These are phyloP conservation scores for Tripterygium wilfordii DNA, from an alignment of 177 flowering plant genomes.

Conservation along the genomic window DNA sequence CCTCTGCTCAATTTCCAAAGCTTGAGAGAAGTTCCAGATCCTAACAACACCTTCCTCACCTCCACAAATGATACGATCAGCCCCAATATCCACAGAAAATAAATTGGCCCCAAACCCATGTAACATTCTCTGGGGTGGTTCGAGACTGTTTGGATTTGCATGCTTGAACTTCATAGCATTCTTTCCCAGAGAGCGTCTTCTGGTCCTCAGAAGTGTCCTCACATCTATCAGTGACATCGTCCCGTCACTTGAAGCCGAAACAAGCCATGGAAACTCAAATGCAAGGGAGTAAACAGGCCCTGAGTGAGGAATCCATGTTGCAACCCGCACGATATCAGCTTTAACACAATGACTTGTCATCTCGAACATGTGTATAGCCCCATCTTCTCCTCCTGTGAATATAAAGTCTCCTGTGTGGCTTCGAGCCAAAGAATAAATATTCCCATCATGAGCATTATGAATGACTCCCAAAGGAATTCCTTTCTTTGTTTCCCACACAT, in stretches of 20 bases:
- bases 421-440: slow-evolving; percentile 55
- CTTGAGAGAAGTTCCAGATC: slow-evolving; percentile 88
- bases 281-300: slow-evolving; percentile 75
- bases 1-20: slow-evolving; percentile 64
- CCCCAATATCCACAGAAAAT: slow-evolving; percentile 72
- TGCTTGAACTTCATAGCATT: slow-evolving; percentile 11
- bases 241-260: slow-evolving; percentile 87
- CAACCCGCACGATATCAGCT: slow-evolving; percentile 25
- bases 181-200: slow-evolving; percentile 18
- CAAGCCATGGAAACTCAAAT: slow-evolving; percentile 96
- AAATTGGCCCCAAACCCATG: slow-evolving; percentile 72
- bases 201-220: slow-evolving; percentile 53
- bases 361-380: slow-evolving; percentile 84
- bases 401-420: slow-evolving; percentile 70
- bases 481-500: slow-evolving; percentile 63
- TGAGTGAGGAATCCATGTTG: slow-evolving; percentile 75
- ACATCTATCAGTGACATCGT: slow-evolving; percentile 74
- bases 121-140: slow-evolving; percentile 91
- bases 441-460: slow-evolving; percentile 55
- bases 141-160: slow-evolving; percentile 17
- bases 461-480: slow-evolving; percentile 35
- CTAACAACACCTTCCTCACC: slow-evolving; percentile 87
- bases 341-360: slow-evolving; percentile 17
- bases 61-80: slow-evolving; percentile 80
- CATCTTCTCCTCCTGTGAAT: slow-evolving; percentile 93